phyloP scores from a whole-genome alignment of 306 rosid species.

The Lathyrus sativus region DNA sequence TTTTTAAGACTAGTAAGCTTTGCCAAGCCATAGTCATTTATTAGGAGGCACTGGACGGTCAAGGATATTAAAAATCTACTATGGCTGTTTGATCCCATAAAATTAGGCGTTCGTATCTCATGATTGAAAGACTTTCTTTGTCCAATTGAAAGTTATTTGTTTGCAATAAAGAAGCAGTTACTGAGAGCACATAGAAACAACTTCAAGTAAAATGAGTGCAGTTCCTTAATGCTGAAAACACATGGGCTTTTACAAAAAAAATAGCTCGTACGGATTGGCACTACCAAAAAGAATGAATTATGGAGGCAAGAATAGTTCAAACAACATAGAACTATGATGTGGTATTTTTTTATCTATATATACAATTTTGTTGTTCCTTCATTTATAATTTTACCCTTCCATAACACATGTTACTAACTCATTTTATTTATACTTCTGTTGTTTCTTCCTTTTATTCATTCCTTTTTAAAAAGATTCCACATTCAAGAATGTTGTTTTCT shows the following conservation, averaged over 20 bases:
- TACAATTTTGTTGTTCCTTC: too few relatives aligned
- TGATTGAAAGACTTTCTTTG: neutral
- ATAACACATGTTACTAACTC: too few relatives aligned
- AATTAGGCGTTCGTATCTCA: neutral
- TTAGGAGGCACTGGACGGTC: conserved; percentile 24
- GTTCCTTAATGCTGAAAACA: neutral
- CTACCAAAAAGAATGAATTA: too few relatives aligned
- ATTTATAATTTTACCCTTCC: too few relatives aligned
- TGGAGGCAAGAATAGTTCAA: too few relatives aligned
- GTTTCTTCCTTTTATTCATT: neutral
- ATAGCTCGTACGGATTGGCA: too few relatives aligned
- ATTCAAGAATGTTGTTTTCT: too few relatives aligned
- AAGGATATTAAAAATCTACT: conserved; percentile 15
- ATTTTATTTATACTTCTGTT: too few relatives aligned
- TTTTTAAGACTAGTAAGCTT: conserved; percentile 16
- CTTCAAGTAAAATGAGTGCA: neutral
- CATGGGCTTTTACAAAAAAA: neutral
- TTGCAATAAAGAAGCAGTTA: neutral
- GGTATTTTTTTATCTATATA: too few relatives aligned
- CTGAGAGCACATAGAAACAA: neutral
- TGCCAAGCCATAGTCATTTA: conserved; percentile 21
- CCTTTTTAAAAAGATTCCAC: neutral
- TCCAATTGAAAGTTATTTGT: too few relatives aligned
- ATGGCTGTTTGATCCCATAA: conserved; percentile 15
- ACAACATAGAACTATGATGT: too few relatives aligned